A percentile compares a stretch with the other conserved stretches of the same genome.
Evolutionary conservation across 208 protist species (phyloP).

Genomic region (Acanthamoeba rhysodes): DNA sequence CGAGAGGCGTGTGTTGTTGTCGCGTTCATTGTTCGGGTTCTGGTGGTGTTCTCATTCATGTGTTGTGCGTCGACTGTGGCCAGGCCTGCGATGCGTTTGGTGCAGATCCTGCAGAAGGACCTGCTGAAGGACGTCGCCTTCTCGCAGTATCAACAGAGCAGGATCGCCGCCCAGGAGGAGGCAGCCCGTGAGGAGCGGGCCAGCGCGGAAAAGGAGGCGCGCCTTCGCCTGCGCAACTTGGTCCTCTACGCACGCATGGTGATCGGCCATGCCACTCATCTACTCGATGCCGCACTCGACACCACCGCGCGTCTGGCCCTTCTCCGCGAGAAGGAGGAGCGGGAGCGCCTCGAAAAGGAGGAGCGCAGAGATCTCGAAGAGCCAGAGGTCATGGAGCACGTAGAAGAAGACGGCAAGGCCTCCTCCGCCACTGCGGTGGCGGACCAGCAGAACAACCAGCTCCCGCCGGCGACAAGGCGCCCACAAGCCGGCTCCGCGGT

Average conservation of each 20-base stretch:
- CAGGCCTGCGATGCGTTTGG: background rate
- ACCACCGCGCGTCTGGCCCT: background rate
- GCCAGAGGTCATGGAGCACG: no score
- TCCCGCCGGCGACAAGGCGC: background rate
- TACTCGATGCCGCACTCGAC: background rate
- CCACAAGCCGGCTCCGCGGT: background rate
- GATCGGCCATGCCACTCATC: background rate
- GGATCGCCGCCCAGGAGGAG: background rate
- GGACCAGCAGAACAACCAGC: background rate
- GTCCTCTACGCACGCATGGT: background rate
- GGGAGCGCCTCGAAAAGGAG: no score
- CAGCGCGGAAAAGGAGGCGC: background rate
- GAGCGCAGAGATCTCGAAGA: no score
- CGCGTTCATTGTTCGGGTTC: no score
- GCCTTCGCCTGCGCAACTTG: background rate
- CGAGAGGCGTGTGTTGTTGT: no score
- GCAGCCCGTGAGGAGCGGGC: background rate
- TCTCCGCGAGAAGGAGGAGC: no score
- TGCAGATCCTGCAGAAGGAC: background rate
- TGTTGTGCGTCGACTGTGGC: accelerated
- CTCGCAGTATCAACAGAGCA: background rate
- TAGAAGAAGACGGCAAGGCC: no score
- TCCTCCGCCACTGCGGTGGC: no score
- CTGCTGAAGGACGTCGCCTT: background rate
- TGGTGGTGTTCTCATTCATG: no score